Base-by-base conservation (phyloP, 208 protist species). In the Trypanosoma brucei region DNA sequence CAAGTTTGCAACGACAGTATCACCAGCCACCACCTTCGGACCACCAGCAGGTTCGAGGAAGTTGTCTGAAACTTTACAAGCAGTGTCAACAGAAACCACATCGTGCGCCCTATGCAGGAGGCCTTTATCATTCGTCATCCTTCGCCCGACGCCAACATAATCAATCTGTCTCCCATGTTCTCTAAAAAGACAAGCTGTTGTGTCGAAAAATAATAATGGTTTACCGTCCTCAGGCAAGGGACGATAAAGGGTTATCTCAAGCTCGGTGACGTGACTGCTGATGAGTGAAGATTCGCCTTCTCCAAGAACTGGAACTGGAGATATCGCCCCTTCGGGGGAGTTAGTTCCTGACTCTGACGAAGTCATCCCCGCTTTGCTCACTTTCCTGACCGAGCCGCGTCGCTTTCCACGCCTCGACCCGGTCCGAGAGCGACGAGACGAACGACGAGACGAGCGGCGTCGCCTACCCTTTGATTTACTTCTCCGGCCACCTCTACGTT, bases 241-340 rank as follows among this genome's bases (percentile, higher is more conserved):
- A 13, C 87, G 81, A 58, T 82, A 93, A 14, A 93, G 72, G n/a
- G 81, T 63, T 22, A 93, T 76, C 62, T 93, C 84, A n/a, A 93
- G 68, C 56, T 90, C 84, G 30, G 59, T 66, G 14, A 77, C 69
- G 30, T 81, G 71, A 38, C 69, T 67, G 22, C 72, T 74, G 14
- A 93, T 67, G 52, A 84, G 69, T 37, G 76, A 79, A 22, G 81
- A 82, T 62, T 93, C 81, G 0, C 84, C 84, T 0, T 74, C 62
- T 42, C 68, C 71, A 72, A 93, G 70, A 61, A 93, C 70, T 48
- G 57, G 51, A 51, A 71, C 40, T 3, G 61, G 46, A 53, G 58
- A 62, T 36, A 34, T 22, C 22, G 13, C 35, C 31, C 31, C 6
- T 5, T 55, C 7, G 40, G 7, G 6, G 42, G 11, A 46, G 8